phyloP scores from a whole-genome alignment of 2,329 filamentous ascomycete species.

The Fusarium domesticum region DNA sequence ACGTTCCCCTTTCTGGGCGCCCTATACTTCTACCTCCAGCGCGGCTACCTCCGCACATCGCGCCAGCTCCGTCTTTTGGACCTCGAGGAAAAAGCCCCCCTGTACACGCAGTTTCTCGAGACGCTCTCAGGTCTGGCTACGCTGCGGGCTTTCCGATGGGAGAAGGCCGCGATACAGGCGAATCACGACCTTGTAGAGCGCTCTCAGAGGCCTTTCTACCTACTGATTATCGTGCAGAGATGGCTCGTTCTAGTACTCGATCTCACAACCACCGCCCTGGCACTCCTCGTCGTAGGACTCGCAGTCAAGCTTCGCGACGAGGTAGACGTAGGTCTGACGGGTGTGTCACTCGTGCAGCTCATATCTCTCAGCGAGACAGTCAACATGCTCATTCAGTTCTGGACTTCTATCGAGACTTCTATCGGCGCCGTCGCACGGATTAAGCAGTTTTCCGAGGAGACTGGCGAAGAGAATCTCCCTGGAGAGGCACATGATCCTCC shows the following conservation, averaged over 20 bases:
- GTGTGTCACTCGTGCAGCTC: slow-evolving; percentile 33
- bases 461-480: slow-evolving; percentile 26
- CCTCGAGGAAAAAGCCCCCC: slow-evolving; percentile 40
- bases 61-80: slow-evolving; percentile 42
- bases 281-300: slow-evolving; percentile 46
- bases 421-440: slow-evolving; percentile 37
- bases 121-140: slow-evolving; percentile 46
- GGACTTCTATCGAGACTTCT: slow-evolving; percentile 39
- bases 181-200: slow-evolving; percentile 49
- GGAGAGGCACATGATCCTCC: slow-evolving; percentile 22
- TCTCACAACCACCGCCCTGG: slow-evolving; percentile 45
- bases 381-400: slow-evolving; percentile 36
- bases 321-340: slow-evolving; percentile 33
- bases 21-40: slow-evolving; percentile 43
- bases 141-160: slow-evolving; percentile 54
- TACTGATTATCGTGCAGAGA: slow-evolving; percentile 54
- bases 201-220: slow-evolving; percentile 56
- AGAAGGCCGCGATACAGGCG: slow-evolving; percentile 36
- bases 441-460: slow-evolving; percentile 32
- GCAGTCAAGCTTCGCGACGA: slow-evolving; percentile 35
- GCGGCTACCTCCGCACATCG: slow-evolving; percentile 42
- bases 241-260: slow-evolving; percentile 55
- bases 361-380: slow-evolving; percentile 35
- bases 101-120: slow-evolving; percentile 44
- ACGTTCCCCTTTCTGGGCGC: slow-evolving; percentile 42